Evolutionary conservation across 2,329 filamentous ascomycete genomes (phyloP).

Genomic region (Cercospora berteroae): DNA sequence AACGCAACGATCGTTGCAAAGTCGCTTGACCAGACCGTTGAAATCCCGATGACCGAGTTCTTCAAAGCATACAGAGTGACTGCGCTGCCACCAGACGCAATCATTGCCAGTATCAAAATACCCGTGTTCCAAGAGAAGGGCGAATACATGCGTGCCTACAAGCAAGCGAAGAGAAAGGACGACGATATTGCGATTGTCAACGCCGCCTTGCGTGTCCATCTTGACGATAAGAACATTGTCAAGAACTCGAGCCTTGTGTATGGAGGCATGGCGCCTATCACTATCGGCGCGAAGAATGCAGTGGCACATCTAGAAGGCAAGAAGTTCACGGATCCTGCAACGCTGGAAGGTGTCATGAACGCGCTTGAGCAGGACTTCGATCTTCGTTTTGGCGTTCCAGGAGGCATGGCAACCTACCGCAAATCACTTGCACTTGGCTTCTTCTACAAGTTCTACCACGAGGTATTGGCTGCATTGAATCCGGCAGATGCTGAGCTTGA

Average conservation of each 20-base stretch:
- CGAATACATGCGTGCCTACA: slow-evolving; percentile 87
- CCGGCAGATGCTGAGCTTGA: slow-evolving; percentile 58
- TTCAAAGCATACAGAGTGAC: slow-evolving; percentile 90
- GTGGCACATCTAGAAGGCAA: slow-evolving; percentile 73
- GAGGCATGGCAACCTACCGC: slow-evolving; percentile 95
- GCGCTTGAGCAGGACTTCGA: slow-evolving; percentile 88
- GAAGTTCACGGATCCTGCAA: slow-evolving; percentile 74
- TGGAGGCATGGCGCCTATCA: slow-evolving; percentile 91
- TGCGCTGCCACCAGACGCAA: slow-evolving; percentile 73
- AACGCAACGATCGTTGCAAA: slow-evolving; percentile 80
- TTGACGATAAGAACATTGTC: slow-evolving; percentile 69
- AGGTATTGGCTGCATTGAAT: slow-evolving; percentile 65
- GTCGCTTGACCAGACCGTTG: slow-evolving; percentile 67
- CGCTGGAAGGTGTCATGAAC: slow-evolving; percentile 85
- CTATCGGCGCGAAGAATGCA: slow-evolving; percentile 78
- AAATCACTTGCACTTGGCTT: slow-evolving; percentile 88
- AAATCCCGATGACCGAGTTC: slow-evolving; percentile 89
- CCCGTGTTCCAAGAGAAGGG: slow-evolving; percentile 71
- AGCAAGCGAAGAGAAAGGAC: slow-evolving; percentile 95
- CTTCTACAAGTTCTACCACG: slow-evolving; percentile 97
- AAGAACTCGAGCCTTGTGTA: slow-evolving; percentile 78
- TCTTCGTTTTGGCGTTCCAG: slow-evolving; percentile 83
- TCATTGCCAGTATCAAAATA: slow-evolving; percentile 85
- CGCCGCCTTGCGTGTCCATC: slow-evolving; percentile 70
- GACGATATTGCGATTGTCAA: slow-evolving; percentile 99